Evolutionary conservation across 768 basidiomycete species (phyloP).

Genomic region (Hericium alpestre): DNA sequence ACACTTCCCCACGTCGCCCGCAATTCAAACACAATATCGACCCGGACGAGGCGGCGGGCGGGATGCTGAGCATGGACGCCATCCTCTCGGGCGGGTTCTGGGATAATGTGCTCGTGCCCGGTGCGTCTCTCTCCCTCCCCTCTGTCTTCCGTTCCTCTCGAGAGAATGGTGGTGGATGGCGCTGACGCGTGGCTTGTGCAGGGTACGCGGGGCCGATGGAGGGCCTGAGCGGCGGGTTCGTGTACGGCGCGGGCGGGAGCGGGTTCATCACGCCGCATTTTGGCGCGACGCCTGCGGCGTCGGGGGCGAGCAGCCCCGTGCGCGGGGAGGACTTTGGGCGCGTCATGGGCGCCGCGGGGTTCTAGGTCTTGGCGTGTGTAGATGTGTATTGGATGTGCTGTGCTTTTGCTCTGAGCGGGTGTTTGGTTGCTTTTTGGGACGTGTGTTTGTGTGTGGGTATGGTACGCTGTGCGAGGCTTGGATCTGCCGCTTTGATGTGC

Average conservation of each 20-base stretch:
- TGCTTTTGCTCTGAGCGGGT: background rate
- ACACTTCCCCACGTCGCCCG: no score
- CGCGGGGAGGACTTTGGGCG: conserved; percentile 6
- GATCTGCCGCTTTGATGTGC: background rate
- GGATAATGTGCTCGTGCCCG: conserved; percentile 82
- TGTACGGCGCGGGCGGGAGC: conserved; percentile 75
- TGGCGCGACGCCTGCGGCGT: conserved; percentile 48
- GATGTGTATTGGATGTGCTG: background rate
- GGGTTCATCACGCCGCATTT: conserved; percentile 71
- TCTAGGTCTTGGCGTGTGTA: background rate
- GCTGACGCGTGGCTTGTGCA: conserved; percentile 20
- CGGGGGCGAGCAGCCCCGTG: conserved; percentile 38
- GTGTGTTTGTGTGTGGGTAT: background rate
- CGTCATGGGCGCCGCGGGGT: background rate
- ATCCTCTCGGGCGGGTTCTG: conserved; percentile 73
- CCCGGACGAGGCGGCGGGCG: conserved; percentile 20
- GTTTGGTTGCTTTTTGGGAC: background rate
- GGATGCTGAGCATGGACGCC: conserved; percentile 69
- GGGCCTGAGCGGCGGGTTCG: conserved; percentile 75
- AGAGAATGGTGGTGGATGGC: background rate
- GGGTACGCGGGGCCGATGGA: conserved; percentile 76
- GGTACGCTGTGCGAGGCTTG: background rate
- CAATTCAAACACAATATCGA: no score
- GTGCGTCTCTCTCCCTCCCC: conserved; percentile 31
- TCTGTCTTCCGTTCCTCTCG: background rate